Evolutionary conservation across 768 basidiomycete species (phyloP).

Genomic region (Calocera viscosa): DNA sequence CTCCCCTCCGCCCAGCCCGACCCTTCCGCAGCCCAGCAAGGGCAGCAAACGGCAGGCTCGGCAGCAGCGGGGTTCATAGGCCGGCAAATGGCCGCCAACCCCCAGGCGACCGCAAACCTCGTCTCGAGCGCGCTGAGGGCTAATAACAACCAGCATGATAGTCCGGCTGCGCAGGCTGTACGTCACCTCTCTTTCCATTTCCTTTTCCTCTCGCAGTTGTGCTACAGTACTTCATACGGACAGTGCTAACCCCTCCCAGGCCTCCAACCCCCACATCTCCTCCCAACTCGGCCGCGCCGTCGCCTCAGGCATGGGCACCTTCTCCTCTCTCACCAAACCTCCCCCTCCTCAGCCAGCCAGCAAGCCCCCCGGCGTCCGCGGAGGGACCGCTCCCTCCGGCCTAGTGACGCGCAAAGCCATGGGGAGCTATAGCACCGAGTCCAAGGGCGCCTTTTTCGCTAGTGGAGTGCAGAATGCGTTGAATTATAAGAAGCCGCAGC

Average conservation of each 20-base stretch:
- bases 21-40: not conserved
- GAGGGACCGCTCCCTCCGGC: not conserved
- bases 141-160: not conserved
- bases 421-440: not conserved
- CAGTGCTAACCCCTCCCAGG: not conserved
- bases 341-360: not conserved
- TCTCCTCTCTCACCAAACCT: not conserved
- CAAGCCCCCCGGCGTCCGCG: not conserved
- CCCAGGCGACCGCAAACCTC: not conserved
- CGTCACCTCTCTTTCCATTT: not conserved
- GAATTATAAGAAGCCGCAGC: not conserved
- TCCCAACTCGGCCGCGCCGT: conserved; percentile 1
- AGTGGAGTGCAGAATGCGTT: not conserved
- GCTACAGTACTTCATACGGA: too few species aligned
- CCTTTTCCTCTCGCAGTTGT: not conserved
- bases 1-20: not conserved
- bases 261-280: not conserved
- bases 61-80: not conserved
- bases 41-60: not conserved
- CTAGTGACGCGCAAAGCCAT: not conserved
- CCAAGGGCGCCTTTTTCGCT: not conserved
- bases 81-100: not conserved
- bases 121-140: not conserved
- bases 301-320: not conserved
- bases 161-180: not conserved